A percentile compares a stretch with the other conserved stretches of the same genome.
phyloP scores from a whole-genome alignment of 768 basidiomycete species.

The Pleurotus ostreatus region DNA sequence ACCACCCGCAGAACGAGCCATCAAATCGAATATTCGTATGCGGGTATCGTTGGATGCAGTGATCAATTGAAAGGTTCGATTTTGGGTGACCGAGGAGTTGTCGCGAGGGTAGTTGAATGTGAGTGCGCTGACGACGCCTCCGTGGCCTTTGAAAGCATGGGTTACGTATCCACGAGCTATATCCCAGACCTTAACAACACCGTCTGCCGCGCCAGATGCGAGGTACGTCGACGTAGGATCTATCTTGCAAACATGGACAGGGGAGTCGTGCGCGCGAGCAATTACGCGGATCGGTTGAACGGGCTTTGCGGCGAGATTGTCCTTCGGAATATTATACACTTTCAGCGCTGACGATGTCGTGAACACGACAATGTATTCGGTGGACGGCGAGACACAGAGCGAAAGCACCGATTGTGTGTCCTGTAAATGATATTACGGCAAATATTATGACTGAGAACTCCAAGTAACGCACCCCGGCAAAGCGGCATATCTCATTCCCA shows the following conservation, averaged over 20 bases:
- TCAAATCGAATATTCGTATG: conserved; percentile 89
- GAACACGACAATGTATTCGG: conserved; percentile 73
- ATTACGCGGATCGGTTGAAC: conserved; percentile 73
- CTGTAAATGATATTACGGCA: conserved; percentile 33
- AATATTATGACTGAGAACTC: conserved; percentile 1
- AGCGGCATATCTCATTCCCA: conserved; percentile 74
- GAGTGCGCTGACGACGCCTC: conserved; percentile 93
- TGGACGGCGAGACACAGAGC: conserved; percentile 74
- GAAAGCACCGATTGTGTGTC: conserved; percentile 84
- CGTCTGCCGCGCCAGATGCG: conserved; percentile 95
- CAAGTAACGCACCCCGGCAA: conserved; percentile 68
- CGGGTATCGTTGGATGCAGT: conserved; percentile 91
- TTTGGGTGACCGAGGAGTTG: conserved; percentile 40
- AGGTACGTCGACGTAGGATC: conserved; percentile 88
- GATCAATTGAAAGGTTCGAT: conserved; percentile 69
- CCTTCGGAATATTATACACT: conserved; percentile 71
- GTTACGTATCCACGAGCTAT: conserved; percentile 84
- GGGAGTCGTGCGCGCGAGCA: conserved; percentile 86
- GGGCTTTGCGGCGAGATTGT: conserved; percentile 36
- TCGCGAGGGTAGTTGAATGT: conserved; percentile 77
- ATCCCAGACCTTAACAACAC: conserved; percentile 97
- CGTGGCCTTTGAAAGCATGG: conserved; percentile 94
- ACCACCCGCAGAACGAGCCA: conserved; percentile 50
- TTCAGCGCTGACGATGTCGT: conserved; percentile 78
- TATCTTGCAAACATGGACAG: conserved; percentile 82